Evolutionary conservation across 805 yeast genomes (phyloP).

Genomic region (Candida quercuum): DNA sequence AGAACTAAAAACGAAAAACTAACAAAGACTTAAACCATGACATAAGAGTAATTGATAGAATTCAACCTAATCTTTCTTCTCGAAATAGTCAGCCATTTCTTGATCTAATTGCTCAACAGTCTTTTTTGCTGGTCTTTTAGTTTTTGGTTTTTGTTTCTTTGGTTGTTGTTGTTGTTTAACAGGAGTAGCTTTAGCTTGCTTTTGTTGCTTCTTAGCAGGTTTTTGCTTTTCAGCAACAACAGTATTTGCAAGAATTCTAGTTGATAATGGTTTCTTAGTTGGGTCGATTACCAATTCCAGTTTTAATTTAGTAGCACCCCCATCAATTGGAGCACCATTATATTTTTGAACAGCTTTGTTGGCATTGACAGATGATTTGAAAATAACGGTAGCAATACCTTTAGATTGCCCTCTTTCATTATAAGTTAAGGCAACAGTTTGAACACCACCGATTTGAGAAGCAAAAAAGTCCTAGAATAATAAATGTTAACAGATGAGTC

Average conservation of each 20-base stretch:
- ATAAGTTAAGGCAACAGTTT: constrained; percentile 64
- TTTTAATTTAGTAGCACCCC: constrained; percentile 71
- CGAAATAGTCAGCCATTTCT: constrained; percentile 96
- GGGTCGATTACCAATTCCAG: constrained; percentile 85
- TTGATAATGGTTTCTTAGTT: constrained; percentile 62
- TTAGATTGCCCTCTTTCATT: constrained; percentile 85
- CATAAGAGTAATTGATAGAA: no score
- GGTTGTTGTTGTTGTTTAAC: constrained; percentile 15
- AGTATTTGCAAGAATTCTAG: constrained; percentile 59
- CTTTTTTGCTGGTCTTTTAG: constrained; percentile 51
- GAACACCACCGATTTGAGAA: constrained; percentile 82
- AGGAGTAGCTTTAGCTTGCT: not conserved
- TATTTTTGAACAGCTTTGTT: constrained; percentile 73
- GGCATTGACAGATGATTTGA: constrained; percentile 66
- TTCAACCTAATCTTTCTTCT: constrained; percentile 33
- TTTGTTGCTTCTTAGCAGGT: constrained; percentile 1
- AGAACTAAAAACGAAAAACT: no score
- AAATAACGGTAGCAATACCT: constrained; percentile 86
- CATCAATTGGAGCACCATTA: constrained; percentile 92
- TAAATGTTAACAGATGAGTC: constrained; percentile 8
- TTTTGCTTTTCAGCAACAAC: constrained; percentile 12
- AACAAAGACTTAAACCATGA: no score
- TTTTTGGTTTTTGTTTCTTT: constrained; percentile 22
- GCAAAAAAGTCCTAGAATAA: constrained; percentile 75
- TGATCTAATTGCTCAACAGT: constrained; percentile 92